Evolutionary conservation across 2,329 filamentous ascomycete species (phyloP), one percentile per base, ranked within the genome.

Genomic region (Diaporthe eres): DNA sequence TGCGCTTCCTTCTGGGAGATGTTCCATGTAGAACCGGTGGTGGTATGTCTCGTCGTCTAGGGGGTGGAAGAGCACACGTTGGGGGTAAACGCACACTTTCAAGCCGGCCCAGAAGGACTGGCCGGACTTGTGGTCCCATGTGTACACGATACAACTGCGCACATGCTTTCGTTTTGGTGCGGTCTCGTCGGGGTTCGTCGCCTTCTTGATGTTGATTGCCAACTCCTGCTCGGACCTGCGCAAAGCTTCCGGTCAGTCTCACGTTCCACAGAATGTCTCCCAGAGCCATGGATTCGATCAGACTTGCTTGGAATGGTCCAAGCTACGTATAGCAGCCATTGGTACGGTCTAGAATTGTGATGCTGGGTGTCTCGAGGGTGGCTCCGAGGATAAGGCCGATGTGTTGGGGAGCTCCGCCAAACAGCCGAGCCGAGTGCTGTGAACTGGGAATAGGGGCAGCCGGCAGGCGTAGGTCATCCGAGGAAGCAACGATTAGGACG

Each of bases 91-190:
- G 67, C 68, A 97, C 94, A 98, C 96, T 92, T 99, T 99, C 90
- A 99, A 97, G 83, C 96, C 96, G 75, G 95, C 92, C 97, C 97
- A 99, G 85, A 99, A 99, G 82, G 96, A 95, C 83, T 92, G 90
- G 57, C 96, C 98, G 79, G 94, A 98, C 87, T 98, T 97, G 88
- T 99, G 95, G 86, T 99, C 97, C 97, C 97, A 99, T 76, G 96
- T 98, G 85, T 98, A 98, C 61, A 99, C 96, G 81, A 99, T 99
- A 83, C 95, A 98, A 85, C 94, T 95, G 82, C 97, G 94, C 75
- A 99, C 97, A 94, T 99, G 97, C 87, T 99, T 99, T 81, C 91
- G 90, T 84, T 93, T 93, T 51, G 91, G 91, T 9, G 91, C 92
- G 2, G 92, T 90, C 83, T 94, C 92, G 79, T 94, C 92, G 80